A percentile compares a stretch with the other conserved stretches of the same genome.
phyloP scores from a whole-genome alignment of 129 eudicot genomes.

The Pseudognaphalium luteoalbum region DNA sequence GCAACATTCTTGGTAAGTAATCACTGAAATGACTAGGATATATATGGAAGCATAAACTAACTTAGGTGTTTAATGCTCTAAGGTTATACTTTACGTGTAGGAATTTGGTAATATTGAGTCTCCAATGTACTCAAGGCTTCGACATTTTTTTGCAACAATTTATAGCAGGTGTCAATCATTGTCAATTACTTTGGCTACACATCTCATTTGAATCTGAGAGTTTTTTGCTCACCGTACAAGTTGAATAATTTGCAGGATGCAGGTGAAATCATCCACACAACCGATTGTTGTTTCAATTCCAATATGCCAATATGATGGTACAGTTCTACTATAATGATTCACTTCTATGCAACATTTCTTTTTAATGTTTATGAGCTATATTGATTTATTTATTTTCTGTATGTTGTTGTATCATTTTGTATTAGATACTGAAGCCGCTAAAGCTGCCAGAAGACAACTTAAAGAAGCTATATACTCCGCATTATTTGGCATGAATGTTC shows the following conservation, averaged over 20 bases:
- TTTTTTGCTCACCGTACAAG: background rate
- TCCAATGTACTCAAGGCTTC: slow-evolving; percentile 87
- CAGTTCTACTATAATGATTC: slow-evolving; percentile 32
- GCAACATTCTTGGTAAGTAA: slow-evolving; percentile 86
- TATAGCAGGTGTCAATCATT: slow-evolving; percentile 57
- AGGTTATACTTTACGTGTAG: slow-evolving; percentile 44
- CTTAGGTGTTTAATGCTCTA: slow-evolving; percentile 2
- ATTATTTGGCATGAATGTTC: slow-evolving; percentile 91
- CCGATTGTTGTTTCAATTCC: slow-evolving; percentile 89
- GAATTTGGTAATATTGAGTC: slow-evolving; percentile 96
- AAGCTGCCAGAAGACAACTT: slow-evolving; percentile 80
- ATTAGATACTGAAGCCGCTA: slow-evolving; percentile 87
- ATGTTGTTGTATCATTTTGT: slow-evolving; percentile 2
- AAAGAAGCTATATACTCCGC: slow-evolving; percentile 77
- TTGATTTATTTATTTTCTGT: background rate
- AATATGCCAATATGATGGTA: slow-evolving; percentile 80
- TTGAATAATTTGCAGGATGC: slow-evolving; percentile 69
- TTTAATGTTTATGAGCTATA: background rate
- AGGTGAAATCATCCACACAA: slow-evolving; percentile 77
- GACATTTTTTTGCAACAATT: slow-evolving; percentile 81
- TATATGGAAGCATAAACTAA: background rate
- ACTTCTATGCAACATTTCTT: background rate
- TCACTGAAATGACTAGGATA: background rate
- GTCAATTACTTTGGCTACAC: background rate
- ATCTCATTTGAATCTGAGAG: background rate